Conservation (phyloP, 352 stramenopile genomes). For the Phytophthora syringae region DNA sequence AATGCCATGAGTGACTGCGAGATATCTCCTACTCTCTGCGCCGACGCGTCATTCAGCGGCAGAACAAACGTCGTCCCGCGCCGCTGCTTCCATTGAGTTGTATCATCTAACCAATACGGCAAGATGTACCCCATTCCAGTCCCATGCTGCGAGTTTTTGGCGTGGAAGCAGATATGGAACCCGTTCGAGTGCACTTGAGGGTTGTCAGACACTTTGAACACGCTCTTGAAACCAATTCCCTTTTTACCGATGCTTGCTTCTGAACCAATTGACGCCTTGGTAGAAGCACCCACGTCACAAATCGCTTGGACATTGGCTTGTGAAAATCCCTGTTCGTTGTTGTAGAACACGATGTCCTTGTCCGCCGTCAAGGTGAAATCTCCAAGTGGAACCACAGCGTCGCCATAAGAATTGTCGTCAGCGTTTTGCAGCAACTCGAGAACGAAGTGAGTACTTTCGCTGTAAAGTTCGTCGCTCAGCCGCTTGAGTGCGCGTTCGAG, state of each 20-base stretch:
- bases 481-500: slow-evolving; percentile 86
- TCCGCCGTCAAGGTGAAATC: slow-evolving; percentile 64
- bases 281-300: slow-evolving; percentile 88
- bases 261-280: slow-evolving; percentile 51
- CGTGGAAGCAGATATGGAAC: slow-evolving; percentile 84
- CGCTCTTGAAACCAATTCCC: slow-evolving; percentile 92
- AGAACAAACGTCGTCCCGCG: slow-evolving; percentile 79
- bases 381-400: slow-evolving; percentile 47
- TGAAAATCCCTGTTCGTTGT: slow-evolving; percentile 89
- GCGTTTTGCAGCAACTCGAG: slow-evolving; percentile 90
- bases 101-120: slow-evolving; percentile 77
- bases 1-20: slow-evolving; percentile 69
- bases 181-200: slow-evolving; percentile 91
- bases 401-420: slow-evolving; percentile 81
- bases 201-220: slow-evolving; percentile 87
- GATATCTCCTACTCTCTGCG: slow-evolving; percentile 55
- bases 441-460: slow-evolving; percentile 89
- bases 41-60: slow-evolving; percentile 65
- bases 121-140: slow-evolving; percentile 80
- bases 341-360: slow-evolving; percentile 76
- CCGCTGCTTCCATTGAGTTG: slow-evolving; percentile 42
- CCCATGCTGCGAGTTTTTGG: slow-evolving; percentile 50
- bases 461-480: slow-evolving; percentile 88
- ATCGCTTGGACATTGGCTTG: slow-evolving; percentile 80
- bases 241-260: slow-evolving; percentile 88